Evolutionary conservation across 768 basidiomycete species (phyloP).

Genomic region (Amylocystis lapponica): DNA sequence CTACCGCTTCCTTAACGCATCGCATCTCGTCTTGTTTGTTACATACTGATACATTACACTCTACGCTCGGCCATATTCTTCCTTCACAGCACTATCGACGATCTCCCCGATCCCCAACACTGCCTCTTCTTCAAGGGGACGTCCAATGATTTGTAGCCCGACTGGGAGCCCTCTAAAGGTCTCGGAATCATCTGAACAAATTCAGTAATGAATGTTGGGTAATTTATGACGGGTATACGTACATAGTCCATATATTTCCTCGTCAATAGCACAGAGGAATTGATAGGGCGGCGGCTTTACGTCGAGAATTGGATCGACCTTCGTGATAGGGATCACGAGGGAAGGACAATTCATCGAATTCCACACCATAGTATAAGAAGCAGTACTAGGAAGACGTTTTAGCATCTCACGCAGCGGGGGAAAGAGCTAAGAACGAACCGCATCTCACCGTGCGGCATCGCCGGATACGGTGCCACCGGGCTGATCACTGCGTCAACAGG

Average conservation of each 20-base stretch:
- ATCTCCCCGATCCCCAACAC: conserved; percentile 66
- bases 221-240: conserved; percentile 17
- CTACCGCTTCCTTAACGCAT: too few relatives aligned
- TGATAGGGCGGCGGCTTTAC: conserved; percentile 34
- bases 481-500: conserved; percentile 73
- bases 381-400: too few relatives aligned
- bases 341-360: conserved; percentile 65
- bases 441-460: conserved; percentile 60
- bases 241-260: conserved; percentile 49
- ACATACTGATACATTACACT: too few relatives aligned
- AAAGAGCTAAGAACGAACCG: background rate
- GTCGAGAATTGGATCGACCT: conserved; percentile 51
- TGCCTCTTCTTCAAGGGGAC: conserved; percentile 72
- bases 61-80: too few relatives aligned
- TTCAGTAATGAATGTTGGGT: background rate
- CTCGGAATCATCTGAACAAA: conserved; percentile 43
- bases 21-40: too few relatives aligned
- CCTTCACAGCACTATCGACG: conserved; percentile 48
- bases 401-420: too few relatives aligned
- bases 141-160: conserved; percentile 59
- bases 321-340: conserved; percentile 58
- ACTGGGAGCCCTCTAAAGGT: conserved; percentile 55
- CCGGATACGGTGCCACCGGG: conserved; percentile 54
- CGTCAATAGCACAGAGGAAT: conserved; percentile 47
- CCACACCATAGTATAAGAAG: conserved; percentile 62